phyloP scores from a whole-genome alignment of 176 grass and related monocot genomes.

The Otatea glauca region DNA sequence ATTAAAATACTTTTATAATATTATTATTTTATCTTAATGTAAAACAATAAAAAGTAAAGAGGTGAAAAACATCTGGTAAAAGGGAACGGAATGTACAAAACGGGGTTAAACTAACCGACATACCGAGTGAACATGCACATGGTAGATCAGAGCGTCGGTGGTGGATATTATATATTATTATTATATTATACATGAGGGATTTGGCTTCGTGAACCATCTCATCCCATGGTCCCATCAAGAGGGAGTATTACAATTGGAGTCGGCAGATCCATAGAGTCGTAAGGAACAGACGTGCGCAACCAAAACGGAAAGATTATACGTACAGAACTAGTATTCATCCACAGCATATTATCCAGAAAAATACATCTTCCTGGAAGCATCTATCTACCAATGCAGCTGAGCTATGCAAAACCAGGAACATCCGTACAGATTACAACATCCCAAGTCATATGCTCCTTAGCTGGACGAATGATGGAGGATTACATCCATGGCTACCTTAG shows the following conservation, averaged over 20 bases:
- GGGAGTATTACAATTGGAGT: not conserved
- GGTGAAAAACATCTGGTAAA: too few species aligned
- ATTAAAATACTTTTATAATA: too few species aligned
- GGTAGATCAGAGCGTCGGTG: not conserved
- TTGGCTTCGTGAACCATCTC: slow-evolving; percentile 13
- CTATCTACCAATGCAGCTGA: not conserved
- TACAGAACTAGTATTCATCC: not conserved
- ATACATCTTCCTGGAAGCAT: not conserved
- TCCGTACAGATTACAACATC: not conserved
- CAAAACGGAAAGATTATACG: slow-evolving; percentile 6
- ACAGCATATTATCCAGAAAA: not conserved
- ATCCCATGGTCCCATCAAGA: not conserved
- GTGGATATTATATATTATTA: not conserved
- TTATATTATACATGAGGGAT: not conserved
- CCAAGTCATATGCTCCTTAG: not conserved
- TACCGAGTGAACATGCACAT: not conserved
- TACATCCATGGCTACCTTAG: not conserved
- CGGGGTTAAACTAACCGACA: too few species aligned
- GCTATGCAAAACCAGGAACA: not conserved
- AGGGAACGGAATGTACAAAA: too few species aligned
- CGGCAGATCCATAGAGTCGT: not conserved
- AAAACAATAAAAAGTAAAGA: too few species aligned
- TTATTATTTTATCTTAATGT: too few species aligned
- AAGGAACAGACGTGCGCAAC: not conserved
- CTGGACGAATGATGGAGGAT: not conserved